Evolutionary conservation across 768 basidiomycete species (phyloP).

Genomic region (Boletus bicolor): DNA sequence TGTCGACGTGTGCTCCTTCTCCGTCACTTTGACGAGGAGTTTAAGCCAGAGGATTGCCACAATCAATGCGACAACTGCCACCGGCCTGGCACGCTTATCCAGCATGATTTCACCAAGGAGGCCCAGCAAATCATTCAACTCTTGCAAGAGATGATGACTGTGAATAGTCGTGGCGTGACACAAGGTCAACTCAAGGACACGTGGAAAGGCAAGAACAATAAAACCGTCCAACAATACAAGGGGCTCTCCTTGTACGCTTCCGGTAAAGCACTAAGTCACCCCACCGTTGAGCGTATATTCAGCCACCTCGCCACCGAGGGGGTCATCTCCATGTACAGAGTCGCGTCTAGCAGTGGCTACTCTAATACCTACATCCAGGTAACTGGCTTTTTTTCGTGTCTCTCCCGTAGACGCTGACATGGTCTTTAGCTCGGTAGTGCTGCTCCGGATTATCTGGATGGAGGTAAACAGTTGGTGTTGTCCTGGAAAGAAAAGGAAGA

Average conservation of each 20-base stretch:
- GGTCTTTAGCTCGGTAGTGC: constrained; percentile 15
- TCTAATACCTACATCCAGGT: constrained; percentile 55
- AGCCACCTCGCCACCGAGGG: constrained; percentile 51
- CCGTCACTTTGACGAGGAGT: constrained; percentile 82
- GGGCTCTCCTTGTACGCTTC: constrained; percentile 53
- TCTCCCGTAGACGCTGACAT: background rate
- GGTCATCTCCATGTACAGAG: constrained; percentile 46
- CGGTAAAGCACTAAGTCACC: constrained; percentile 46
- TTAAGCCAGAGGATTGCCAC: constrained; percentile 63
- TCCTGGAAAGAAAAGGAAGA: constrained; percentile 29
- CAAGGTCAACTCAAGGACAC: constrained; percentile 55
- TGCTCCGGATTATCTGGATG: constrained; percentile 22
- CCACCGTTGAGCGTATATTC: constrained; percentile 65
- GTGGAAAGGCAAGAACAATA: constrained; percentile 59
- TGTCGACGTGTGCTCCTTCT: constrained; percentile 89
- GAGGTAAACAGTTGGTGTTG: constrained; percentile 17
- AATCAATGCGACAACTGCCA: constrained; percentile 83
- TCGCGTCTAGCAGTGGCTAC: constrained; percentile 45
- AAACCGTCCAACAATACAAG: constrained; percentile 42
- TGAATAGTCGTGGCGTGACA: constrained; percentile 53
- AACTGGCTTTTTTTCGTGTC: background rate
- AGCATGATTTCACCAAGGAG: constrained; percentile 57
- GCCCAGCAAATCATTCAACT: constrained; percentile 58
- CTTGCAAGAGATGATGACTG: constrained; percentile 43
- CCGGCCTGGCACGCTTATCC: constrained; percentile 41